These are phyloP conservation scores for Phylloporus scabripes DNA, from an alignment of 768 basidiomycete genomes.

Conservation along the genomic window DNA sequence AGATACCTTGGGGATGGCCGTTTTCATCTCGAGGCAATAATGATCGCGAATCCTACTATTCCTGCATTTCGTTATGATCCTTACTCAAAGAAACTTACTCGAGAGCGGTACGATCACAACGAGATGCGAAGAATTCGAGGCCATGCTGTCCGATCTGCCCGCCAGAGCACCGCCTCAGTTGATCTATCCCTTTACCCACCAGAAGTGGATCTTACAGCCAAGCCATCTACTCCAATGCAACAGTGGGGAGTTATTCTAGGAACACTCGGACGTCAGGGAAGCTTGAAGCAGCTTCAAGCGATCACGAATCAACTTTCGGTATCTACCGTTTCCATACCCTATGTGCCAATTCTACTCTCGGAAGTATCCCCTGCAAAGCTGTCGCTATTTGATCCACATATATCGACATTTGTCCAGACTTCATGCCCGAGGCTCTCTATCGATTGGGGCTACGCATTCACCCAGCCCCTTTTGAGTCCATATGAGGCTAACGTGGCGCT, in stretches of 20 bases:
- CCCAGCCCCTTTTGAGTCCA: slow-evolving; percentile 80
- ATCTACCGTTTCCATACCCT: slow-evolving; percentile 56
- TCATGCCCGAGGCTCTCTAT: slow-evolving; percentile 95
- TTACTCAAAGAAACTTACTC: slow-evolving; percentile 93
- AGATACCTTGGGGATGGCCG: slow-evolving; percentile 98
- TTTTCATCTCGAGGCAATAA: slow-evolving; percentile 97
- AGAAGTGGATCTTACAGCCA: slow-evolving; percentile 15
- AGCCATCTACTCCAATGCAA: slow-evolving; percentile 1
- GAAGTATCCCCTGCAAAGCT: slow-evolving; percentile 97
- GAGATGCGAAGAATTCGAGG: slow-evolving; percentile 79
- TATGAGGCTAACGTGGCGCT: slow-evolving; percentile 91
- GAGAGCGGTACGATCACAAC: slow-evolving; percentile 83
- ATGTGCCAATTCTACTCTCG: slow-evolving; percentile 87
- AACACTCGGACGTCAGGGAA: slow-evolving; percentile 93
- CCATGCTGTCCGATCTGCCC: slow-evolving; percentile 70
- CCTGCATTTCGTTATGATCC: slow-evolving; percentile 98
- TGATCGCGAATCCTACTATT: slow-evolving; percentile 96
- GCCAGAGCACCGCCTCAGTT: slow-evolving; percentile 49
- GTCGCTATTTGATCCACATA: slow-evolving; percentile 70
- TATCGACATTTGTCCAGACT: slow-evolving; percentile 92
- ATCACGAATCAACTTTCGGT: slow-evolving; percentile 65
- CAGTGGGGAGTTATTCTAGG: slow-evolving; percentile 92
- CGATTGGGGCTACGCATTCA: slow-evolving; percentile 98
- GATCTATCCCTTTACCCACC: slow-evolving; percentile 6
- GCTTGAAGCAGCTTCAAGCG: slow-evolving; percentile 81